These are phyloP conservation scores for Blastocystis sp. DNA, from an alignment of 352 stramenopile species.

Conservation along the genomic window DNA sequence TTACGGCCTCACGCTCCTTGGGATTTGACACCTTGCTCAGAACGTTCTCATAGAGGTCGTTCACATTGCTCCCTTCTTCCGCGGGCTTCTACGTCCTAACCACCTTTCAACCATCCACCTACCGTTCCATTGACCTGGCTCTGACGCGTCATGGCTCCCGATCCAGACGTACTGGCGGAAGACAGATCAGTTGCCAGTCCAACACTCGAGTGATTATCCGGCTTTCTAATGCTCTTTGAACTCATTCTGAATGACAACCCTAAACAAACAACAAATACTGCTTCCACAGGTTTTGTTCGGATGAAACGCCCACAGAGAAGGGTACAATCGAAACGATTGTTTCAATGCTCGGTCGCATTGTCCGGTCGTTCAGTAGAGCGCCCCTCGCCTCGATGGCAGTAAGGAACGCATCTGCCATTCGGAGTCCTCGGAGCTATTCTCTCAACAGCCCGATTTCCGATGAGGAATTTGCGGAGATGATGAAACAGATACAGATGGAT, in stretches of 20 bases:
- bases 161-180: neutral
- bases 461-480: neutral
- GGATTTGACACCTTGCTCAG: conserved; percentile 22
- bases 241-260: neutral
- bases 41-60: conserved; percentile 2
- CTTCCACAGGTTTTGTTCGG: neutral
- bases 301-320: neutral
- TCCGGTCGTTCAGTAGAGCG: neutral
- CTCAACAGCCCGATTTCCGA: neutral
- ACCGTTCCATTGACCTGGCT: neutral
- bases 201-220: neutral
- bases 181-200: conserved; percentile 1
- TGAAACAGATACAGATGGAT: neutral
- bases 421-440: neutral
- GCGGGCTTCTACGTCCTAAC: neutral
- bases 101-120: neutral
- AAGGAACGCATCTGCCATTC: neutral
- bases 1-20: conserved; percentile 17
- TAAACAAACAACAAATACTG: neutral
- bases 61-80: neutral
- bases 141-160: conserved; percentile 42
- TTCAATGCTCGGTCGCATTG: neutral
- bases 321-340: neutral
- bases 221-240: neutral
- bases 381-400: no score